A percentile compares a stretch with the other conserved stretches of the same genome.
phyloP scores from a whole-genome alignment of 345 rosid species.

The Angophora floribunda region DNA sequence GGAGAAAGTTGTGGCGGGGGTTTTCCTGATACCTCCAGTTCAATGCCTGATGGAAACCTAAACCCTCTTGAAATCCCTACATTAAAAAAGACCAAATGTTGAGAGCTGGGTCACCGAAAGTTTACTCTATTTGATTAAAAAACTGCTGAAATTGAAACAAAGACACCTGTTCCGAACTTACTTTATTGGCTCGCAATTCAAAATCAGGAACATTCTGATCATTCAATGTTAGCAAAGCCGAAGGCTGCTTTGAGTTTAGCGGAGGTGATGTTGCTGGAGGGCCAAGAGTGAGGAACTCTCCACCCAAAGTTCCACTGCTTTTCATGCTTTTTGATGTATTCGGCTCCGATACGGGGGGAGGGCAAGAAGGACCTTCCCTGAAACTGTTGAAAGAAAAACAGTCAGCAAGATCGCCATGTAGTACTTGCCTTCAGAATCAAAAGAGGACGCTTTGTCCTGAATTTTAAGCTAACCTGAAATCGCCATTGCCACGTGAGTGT shows the following conservation, averaged over 20 bases:
- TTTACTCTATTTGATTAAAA: not conserved
- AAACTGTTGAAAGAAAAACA: not conserved
- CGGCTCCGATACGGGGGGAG: conserved; percentile 13
- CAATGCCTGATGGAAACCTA: not conserved
- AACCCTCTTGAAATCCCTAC: conserved; percentile 20
- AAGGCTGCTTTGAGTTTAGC: conserved; percentile 10
- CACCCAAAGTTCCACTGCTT: conserved; percentile 7
- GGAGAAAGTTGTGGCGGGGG: conserved; percentile 33
- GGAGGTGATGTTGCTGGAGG: conserved; percentile 17
- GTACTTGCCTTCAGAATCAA: not conserved
- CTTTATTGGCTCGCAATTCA: conserved; percentile 21
- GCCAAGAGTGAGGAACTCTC: conserved; percentile 39
- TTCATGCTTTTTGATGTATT: conserved; percentile 8
- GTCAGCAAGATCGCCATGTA: not conserved
- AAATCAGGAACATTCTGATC: conserved; percentile 11
- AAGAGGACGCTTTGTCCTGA: not conserved
- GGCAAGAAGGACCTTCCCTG: conserved; percentile 22
- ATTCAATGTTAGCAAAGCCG: conserved; percentile 4
- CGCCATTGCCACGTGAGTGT: conserved; percentile 8
- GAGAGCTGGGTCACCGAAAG: not conserved
- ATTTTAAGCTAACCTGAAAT: conserved; percentile 21
- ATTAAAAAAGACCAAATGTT: not conserved
- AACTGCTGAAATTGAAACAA: not conserved
- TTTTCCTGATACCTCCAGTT: conserved; percentile 3
- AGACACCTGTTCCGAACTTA: conserved; percentile 3